phyloP scores from a whole-genome alignment of 106 monocot genomes.

The Gastrodia elata region DNA sequence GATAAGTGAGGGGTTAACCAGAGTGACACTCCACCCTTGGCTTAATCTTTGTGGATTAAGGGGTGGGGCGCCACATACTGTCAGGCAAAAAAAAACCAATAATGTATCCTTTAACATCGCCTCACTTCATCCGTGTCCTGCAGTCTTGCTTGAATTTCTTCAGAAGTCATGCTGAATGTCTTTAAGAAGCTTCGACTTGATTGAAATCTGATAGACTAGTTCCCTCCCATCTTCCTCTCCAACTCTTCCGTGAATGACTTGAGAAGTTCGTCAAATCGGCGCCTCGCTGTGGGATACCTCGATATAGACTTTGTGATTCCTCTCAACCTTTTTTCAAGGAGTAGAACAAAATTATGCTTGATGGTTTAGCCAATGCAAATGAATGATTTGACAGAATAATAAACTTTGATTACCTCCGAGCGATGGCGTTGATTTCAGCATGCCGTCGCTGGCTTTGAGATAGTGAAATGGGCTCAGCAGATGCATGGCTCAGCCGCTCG shows the following conservation, averaged over 20 bases:
- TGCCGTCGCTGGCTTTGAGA: conserved; percentile 32
- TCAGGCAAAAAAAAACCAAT: no score
- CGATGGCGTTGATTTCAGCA: conserved; percentile 72
- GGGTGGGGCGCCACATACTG: no score
- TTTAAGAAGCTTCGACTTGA: conserved; percentile 15
- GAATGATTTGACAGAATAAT: neutral
- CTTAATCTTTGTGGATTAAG: no score
- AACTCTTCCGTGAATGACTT: conserved; percentile 64
- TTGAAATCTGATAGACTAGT: conserved; percentile 22
- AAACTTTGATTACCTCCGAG: conserved; percentile 56
- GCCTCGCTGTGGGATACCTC: conserved; percentile 69
- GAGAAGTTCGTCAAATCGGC: conserved; percentile 59
- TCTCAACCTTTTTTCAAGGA: conserved; percentile 35
- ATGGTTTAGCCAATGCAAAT: no score
- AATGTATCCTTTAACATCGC: no score
- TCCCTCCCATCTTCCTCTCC: conserved; percentile 42
- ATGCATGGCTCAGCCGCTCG: conserved; percentile 25
- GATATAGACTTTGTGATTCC: conserved; percentile 93
- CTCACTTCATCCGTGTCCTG: conserved; percentile 14
- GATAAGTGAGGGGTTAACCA: no score
- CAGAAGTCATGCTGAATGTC: conserved; percentile 51
- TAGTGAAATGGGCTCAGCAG: conserved; percentile 7
- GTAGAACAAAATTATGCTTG: neutral
- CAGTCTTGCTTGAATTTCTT: conserved; percentile 22
- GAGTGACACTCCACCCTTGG: no score